Conservation (phyloP, 768 basidiomycete species). For the Hydnum rufescens region DNA sequence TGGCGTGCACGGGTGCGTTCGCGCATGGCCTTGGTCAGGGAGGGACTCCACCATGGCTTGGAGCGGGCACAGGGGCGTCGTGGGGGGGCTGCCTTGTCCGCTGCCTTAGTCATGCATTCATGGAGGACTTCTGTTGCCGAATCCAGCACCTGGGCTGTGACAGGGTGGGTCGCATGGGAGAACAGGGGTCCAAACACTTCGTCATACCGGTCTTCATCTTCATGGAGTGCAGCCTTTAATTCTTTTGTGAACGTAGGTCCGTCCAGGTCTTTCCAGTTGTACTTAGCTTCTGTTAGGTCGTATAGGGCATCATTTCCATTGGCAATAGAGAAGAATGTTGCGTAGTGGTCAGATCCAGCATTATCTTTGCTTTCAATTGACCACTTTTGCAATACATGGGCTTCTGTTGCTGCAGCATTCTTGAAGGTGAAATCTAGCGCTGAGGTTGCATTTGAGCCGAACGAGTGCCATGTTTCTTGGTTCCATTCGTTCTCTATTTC, state of each 20-base stretch:
- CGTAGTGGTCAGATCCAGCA: constrained; percentile 6
- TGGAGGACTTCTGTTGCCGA: not conserved
- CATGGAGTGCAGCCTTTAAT: not conserved
- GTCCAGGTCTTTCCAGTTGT: constrained; percentile 6
- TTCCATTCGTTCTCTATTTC: not conserved
- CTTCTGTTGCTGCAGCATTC: not conserved
- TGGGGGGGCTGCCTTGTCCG: not conserved
- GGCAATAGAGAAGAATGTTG: not conserved
- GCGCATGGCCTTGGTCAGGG: not conserved
- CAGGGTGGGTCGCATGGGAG: not conserved
- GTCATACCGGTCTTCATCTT: not conserved
- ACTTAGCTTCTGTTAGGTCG: not conserved
- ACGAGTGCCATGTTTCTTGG: not conserved
- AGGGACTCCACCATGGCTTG: not conserved
- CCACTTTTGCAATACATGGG: not conserved
- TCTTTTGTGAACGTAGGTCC: not conserved
- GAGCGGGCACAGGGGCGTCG: not conserved
- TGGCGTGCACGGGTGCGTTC: not conserved
- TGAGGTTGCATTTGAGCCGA: not conserved
- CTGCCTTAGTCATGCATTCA: not conserved
- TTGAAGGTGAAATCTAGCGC: not conserved
- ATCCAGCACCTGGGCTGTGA: not conserved
- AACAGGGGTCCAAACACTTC: not conserved
- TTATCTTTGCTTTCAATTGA: not conserved
- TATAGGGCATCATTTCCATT: not conserved